Conservation (phyloP, 2,329 filamentous ascomycete species). For the Westerdykella ornata region DNA sequence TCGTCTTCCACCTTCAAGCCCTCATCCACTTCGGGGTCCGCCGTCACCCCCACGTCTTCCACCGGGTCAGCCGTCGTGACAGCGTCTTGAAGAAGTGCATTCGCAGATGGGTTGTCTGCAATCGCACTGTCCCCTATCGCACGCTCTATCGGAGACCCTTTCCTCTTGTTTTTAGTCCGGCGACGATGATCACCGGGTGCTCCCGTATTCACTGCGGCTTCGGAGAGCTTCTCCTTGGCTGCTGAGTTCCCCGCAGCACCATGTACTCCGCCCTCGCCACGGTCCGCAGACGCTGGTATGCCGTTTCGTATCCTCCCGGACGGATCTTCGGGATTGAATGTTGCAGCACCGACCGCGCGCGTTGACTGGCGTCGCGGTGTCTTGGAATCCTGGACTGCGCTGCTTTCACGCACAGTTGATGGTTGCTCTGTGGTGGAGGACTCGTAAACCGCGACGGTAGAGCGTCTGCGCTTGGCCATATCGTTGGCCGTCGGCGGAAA, state of each 20-base stretch:
- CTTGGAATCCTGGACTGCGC: constrained; percentile 15
- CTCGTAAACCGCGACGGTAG: constrained; percentile 7
- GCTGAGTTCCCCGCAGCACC: constrained; percentile 9
- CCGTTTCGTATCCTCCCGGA: constrained; percentile 40
- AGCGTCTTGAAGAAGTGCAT: constrained; percentile 11
- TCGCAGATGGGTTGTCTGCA: constrained; percentile 8
- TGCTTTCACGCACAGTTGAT: constrained; percentile 10
- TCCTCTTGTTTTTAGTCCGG: constrained; percentile 20
- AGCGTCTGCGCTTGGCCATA: constrained; percentile 32
- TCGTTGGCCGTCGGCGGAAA: constrained; percentile 3
- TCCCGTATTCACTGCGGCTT: constrained; percentile 8
- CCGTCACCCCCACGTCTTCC: constrained; percentile 17
- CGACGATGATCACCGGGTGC: constrained; percentile 10
- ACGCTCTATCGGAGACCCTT: constrained; percentile 18
- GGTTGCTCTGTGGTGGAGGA: constrained; percentile 6
- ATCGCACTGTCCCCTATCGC: constrained; percentile 23
- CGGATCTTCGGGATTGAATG: constrained; percentile 30
- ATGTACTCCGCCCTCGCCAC: constrained; percentile 15
- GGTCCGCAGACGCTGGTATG: constrained; percentile 41
- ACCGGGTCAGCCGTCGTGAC: constrained; percentile 9
- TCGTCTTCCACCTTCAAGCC: constrained; percentile 41
- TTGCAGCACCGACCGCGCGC: constrained; percentile 16
- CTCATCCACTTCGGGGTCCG: constrained; percentile 48
- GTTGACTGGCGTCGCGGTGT: constrained; percentile 23
- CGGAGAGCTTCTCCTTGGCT: constrained; percentile 14